Conservation (phyloP, 176 grass and related monocot genomes). For the Paspalum notatum region DNA sequence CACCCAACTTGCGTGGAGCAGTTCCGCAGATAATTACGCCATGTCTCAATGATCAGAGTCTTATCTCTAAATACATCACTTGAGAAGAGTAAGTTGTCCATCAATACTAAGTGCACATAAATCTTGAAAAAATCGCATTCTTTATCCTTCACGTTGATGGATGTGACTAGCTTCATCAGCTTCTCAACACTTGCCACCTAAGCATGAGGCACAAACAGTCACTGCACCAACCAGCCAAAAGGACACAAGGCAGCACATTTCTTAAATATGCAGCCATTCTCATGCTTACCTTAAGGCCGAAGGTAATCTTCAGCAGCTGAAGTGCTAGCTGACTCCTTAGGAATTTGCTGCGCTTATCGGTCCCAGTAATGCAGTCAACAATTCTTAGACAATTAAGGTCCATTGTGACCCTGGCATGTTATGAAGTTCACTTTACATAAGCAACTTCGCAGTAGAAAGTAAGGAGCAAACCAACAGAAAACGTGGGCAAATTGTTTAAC, state of each 20-base stretch:
- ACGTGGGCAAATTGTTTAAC: background rate
- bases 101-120: conserved; percentile 67
- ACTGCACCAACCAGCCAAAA: conserved; percentile 26
- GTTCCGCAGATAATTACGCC: conserved; percentile 69
- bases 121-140: conserved; percentile 68
- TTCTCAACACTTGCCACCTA: conserved; percentile 64
- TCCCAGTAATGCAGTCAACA: conserved; percentile 69
- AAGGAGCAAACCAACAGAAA: background rate
- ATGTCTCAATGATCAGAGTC: conserved; percentile 47
- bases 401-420: conserved; percentile 60
- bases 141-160: conserved; percentile 78
- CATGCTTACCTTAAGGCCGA: conserved; percentile 65
- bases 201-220: background rate
- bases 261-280: background rate
- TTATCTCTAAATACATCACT: conserved; percentile 56
- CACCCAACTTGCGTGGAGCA: conserved; percentile 78
- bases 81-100: conserved; percentile 74
- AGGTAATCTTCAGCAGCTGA: conserved; percentile 72
- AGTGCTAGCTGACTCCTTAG: conserved; percentile 78
- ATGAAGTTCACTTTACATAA: conserved; percentile 37
- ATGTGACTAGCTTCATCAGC: conserved; percentile 59
- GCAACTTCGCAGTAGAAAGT: background rate
- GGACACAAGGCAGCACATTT: conserved; percentile 8
- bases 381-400: conserved; percentile 87
- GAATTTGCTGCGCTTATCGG: conserved; percentile 56